phyloP scores from a whole-genome alignment of 2,329 filamentous ascomycete genomes.

The Cladosporium cucumerinum region DNA sequence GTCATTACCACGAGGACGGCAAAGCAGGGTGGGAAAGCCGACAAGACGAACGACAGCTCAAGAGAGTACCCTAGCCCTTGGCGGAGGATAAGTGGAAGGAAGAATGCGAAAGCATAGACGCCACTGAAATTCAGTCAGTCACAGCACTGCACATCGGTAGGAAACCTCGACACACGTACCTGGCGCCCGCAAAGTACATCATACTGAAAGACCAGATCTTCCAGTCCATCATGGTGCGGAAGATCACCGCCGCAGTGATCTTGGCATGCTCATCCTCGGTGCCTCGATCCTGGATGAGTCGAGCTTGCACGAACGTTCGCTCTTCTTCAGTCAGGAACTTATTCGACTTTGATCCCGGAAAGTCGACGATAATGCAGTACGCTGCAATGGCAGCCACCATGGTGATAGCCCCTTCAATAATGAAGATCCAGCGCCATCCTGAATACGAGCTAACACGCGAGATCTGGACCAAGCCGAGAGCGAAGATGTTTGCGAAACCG shows the following conservation, averaged over 20 bases:
- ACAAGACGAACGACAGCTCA: slow-evolving; percentile 61
- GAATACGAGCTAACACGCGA: slow-evolving; percentile 29
- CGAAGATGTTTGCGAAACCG: slow-evolving; percentile 36
- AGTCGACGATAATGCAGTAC: slow-evolving; percentile 40
- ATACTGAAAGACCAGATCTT: slow-evolving; percentile 29
- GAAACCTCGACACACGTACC: not conserved
- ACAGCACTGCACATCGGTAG: not conserved
- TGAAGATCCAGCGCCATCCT: slow-evolving; percentile 38
- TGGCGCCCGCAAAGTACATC: not conserved
- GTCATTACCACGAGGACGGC: slow-evolving; percentile 57
- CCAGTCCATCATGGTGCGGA: slow-evolving; percentile 31
- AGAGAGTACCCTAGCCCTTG: slow-evolving; percentile 55
- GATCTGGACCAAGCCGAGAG: slow-evolving; percentile 35
- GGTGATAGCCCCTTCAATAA: slow-evolving; percentile 41
- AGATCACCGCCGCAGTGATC: slow-evolving; percentile 21
- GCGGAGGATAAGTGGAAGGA: slow-evolving; percentile 70
- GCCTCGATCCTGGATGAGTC: slow-evolving; percentile 26
- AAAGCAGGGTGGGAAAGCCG: slow-evolving; percentile 70
- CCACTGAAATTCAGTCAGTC: slow-evolving; percentile 30
- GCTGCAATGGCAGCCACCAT: slow-evolving; percentile 35
- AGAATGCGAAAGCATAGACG: slow-evolving; percentile 73
- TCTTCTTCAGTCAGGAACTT: slow-evolving; percentile 29
- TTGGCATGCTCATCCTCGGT: slow-evolving; percentile 28
- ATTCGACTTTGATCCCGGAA: slow-evolving; percentile 29
- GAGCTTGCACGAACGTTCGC: slow-evolving; percentile 26